Conservation (phyloP, 495 filamentous ascomycete genomes). For the Penicillium chermesinum region DNA sequence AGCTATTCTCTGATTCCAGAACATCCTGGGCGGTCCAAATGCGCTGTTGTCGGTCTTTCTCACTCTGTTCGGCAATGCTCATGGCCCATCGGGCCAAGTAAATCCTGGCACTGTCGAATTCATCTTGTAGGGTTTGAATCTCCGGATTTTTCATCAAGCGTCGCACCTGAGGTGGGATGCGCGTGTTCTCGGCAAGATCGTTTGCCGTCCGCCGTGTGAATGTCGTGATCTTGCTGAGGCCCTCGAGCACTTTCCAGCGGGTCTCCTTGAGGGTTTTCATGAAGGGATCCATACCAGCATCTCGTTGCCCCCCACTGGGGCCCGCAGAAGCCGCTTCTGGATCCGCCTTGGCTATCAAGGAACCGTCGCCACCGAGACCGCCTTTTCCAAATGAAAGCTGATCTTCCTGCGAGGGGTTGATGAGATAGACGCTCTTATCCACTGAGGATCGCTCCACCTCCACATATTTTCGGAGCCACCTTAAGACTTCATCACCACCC, state of each 20-base stretch:
- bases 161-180: constrained; percentile 79
- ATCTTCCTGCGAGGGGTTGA: constrained; percentile 83
- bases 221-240: constrained; percentile 91
- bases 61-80: constrained; percentile 95
- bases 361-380: constrained; percentile 34
- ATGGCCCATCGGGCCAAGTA: constrained; percentile 97
- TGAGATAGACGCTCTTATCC: constrained; percentile 83
- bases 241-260: constrained; percentile 91
- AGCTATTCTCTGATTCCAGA: constrained; percentile 86
- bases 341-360: constrained; percentile 25
- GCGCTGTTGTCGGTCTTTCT: constrained; percentile 71
- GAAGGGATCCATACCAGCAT: constrained; percentile 90
- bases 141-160: constrained; percentile 86
- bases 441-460: constrained; percentile 73
- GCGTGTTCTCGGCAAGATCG: constrained; percentile 83
- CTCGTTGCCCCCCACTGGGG: constrained; percentile 37
- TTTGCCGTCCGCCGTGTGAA: constrained; percentile 90
- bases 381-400: constrained; percentile 68
- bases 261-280: constrained; percentile 94
- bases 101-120: constrained; percentile 91
- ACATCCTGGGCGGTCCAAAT: constrained; percentile 94
- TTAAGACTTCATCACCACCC: constrained; percentile 92
- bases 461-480: constrained; percentile 84
- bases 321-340: constrained; percentile 27
- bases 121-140: constrained; percentile 89